Evolutionary conservation across 345 rosid species (phyloP).

Genomic region (Chamaenerion angustifolium): DNA sequence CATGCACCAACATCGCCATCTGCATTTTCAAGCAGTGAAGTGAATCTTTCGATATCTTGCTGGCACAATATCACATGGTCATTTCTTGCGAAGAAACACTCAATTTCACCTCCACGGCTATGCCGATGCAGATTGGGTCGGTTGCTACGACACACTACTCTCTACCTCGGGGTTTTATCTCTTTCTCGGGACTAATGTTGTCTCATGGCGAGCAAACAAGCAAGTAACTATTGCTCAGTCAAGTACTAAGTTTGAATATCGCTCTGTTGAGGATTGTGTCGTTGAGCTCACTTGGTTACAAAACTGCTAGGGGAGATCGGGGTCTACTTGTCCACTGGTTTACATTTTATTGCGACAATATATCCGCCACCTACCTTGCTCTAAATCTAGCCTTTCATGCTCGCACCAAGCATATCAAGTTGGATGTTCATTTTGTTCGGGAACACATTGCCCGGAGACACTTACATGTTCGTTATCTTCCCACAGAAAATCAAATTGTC

Average conservation of each 20-base stretch:
- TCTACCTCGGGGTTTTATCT: not conserved
- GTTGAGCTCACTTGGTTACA: not conserved
- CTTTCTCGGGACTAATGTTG: not conserved
- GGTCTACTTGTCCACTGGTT: not conserved
- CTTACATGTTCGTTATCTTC: too few relatives aligned
- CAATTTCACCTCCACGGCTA: not conserved
- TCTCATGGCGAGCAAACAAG: not conserved
- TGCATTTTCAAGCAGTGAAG: not conserved
- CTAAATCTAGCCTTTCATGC: too few relatives aligned
- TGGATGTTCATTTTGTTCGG: too few relatives aligned
- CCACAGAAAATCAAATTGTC: too few relatives aligned
- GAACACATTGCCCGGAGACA: too few relatives aligned
- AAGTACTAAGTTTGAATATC: not conserved
- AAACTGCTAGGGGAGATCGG: not conserved
- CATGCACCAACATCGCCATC: not conserved
- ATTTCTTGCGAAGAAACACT: not conserved
- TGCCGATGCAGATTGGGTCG: not conserved
- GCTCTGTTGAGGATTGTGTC: too few relatives aligned
- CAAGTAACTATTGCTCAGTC: rapidly evolving
- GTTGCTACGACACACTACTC: not conserved
- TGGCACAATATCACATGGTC: not conserved
- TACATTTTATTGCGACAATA: not conserved
- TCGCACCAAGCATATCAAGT: too few relatives aligned
- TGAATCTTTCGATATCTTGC: too few relatives aligned
- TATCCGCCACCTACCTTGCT: not conserved